These are phyloP conservation scores for Fusarium sarcochroum DNA, from an alignment of 2,329 filamentous ascomycete species.

Conservation along the genomic window DNA sequence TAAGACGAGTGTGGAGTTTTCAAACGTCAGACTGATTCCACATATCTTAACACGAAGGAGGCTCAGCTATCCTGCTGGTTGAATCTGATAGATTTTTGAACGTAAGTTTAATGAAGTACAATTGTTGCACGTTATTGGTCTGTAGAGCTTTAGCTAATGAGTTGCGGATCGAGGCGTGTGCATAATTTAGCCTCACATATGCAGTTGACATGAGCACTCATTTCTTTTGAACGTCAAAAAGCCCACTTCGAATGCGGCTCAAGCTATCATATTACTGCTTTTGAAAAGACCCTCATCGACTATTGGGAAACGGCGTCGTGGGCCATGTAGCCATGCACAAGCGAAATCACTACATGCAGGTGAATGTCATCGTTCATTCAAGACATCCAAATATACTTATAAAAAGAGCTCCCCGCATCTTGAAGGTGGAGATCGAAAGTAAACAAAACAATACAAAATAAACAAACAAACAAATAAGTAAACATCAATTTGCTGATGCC, in stretches of 20 bases:
- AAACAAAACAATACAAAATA: slow-evolving; percentile 18
- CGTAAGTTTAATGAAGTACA: slow-evolving; percentile 6
- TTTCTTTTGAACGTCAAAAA: slow-evolving; percentile 3
- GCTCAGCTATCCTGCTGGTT: neutral
- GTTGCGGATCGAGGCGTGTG: slow-evolving; percentile 20
- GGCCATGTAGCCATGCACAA: slow-evolving; percentile 32
- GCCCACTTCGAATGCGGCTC: slow-evolving; percentile 17
- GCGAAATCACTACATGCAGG: slow-evolving; percentile 38
- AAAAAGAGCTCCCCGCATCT: slow-evolving; percentile 14
- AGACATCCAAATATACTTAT: neutral
- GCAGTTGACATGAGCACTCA: slow-evolving; percentile 17
- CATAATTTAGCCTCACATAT: slow-evolving; percentile 21
- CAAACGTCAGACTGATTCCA: neutral
- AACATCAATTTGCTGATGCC: slow-evolving; percentile 1
- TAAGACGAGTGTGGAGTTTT: neutral
- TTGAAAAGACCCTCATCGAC: slow-evolving; percentile 23
- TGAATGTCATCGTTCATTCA: slow-evolving; percentile 10
- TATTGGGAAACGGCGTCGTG: slow-evolving; percentile 21
- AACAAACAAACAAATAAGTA: slow-evolving; percentile 13
- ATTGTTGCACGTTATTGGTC: slow-evolving; percentile 3
- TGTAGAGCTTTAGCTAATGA: neutral
- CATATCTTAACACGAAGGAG: neutral
- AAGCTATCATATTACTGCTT: slow-evolving; percentile 12
- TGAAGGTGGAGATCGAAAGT: slow-evolving; percentile 22
- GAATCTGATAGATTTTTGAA: neutral